phyloP scores from a whole-genome alignment of 2,329 filamentous ascomycete species.

The Aspergillus tamarii region DNA sequence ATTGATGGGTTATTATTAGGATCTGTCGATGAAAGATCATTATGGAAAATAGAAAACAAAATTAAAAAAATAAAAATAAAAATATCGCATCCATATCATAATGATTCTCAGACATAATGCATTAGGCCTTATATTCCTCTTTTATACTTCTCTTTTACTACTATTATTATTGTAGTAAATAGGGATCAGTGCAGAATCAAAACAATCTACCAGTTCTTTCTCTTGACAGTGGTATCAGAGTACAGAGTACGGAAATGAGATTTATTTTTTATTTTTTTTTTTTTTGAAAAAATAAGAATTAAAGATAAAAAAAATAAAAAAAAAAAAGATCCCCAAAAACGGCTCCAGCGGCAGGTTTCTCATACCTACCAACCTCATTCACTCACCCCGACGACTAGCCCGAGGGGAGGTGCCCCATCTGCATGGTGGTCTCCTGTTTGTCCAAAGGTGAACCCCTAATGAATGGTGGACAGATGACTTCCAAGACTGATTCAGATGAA shows the following conservation, averaged over 20 bases:
- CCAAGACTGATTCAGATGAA: not conserved
- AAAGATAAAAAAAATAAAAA: not conserved
- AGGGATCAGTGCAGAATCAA: not conserved
- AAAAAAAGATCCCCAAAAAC: not conserved
- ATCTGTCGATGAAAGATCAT: not conserved
- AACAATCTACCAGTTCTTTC: not conserved
- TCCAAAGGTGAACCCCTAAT: slow-evolving; percentile 2
- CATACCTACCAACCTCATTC: slow-evolving; percentile 5
- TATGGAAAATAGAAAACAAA: not conserved
- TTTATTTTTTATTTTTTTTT: no score
- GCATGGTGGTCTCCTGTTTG: slow-evolving; percentile 3
- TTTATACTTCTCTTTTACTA: not conserved
- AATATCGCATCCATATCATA: not conserved
- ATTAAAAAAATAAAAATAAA: not conserved
- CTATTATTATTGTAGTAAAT: not conserved
- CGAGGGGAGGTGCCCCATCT: not conserved
- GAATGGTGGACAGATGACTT: not conserved
- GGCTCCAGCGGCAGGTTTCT: slow-evolving; percentile 2
- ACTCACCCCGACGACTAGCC: slow-evolving; percentile 1
- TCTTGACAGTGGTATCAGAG: not conserved
- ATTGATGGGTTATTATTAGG: slow-evolving; percentile 4
- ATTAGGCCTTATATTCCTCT: not conserved
- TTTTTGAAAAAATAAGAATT: slow-evolving; percentile 2
- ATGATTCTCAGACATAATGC: not conserved
- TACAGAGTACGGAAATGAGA: not conserved